A percentile compares a stretch with the other conserved stretches of the same genome.
phyloP scores from a whole-genome alignment of 2,329 filamentous ascomycete genomes.

The Myriangium duriaei region DNA sequence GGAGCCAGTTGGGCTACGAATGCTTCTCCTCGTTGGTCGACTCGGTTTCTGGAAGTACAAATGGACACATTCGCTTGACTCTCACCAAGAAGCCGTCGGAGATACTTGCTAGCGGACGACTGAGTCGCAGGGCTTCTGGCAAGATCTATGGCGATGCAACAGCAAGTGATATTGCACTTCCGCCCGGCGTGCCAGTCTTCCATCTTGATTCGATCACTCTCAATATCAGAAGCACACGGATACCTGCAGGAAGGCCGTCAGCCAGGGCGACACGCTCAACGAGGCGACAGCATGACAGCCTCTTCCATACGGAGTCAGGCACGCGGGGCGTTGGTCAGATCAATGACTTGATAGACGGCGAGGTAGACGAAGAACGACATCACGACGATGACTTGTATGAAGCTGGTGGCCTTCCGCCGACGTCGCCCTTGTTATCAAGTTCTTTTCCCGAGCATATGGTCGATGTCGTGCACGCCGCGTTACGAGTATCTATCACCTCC shows the following conservation, averaged over 20 bases:
- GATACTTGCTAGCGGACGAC: neutral
- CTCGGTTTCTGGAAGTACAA: neutral
- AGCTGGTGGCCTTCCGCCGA: too few relatives aligned
- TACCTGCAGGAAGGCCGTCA: neutral
- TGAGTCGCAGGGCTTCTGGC: neutral
- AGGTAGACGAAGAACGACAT: too few relatives aligned
- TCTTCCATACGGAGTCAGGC: too few relatives aligned
- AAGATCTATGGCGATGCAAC: neutral
- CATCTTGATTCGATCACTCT: neutral
- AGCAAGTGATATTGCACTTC: neutral
- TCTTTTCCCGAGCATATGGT: too few relatives aligned
- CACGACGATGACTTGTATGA: too few relatives aligned
- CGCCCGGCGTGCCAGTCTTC: neutral
- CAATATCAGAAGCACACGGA: neutral
- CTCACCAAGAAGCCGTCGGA: neutral
- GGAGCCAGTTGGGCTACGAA: neutral
- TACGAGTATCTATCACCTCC: conserved; percentile 1
- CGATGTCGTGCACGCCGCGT: conserved; percentile 1
- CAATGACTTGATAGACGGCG: too few relatives aligned
- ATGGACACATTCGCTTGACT: neutral
- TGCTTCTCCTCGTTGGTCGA: neutral
- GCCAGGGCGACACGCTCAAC: neutral
- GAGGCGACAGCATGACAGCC: neutral
- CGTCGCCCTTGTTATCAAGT: too few relatives aligned
- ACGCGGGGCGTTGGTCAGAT: too few relatives aligned